Evolutionary conservation across 495 filamentous ascomycete species (phyloP).

Genomic region (Penicillium alfredii): DNA sequence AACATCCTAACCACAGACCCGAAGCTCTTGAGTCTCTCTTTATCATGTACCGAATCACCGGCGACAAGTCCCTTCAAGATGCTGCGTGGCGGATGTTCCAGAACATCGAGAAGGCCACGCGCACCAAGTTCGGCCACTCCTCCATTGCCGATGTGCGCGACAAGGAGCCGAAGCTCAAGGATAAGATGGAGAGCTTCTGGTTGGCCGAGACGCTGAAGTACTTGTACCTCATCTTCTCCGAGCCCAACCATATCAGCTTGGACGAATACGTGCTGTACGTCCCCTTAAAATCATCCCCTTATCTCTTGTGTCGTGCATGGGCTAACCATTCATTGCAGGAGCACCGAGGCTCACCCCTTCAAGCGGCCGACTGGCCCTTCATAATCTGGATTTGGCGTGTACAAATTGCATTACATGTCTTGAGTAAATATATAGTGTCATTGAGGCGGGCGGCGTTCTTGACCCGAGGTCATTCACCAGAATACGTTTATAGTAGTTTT

Average conservation of each 20-base stretch:
- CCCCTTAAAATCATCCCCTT: too few relatives aligned
- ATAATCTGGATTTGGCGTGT: neutral
- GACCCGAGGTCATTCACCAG: too few relatives aligned
- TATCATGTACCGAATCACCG: constrained; percentile 69
- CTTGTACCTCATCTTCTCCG: constrained; percentile 82
- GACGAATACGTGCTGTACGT: constrained; percentile 61
- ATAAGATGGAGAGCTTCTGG: constrained; percentile 56
- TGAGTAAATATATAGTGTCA: too few relatives aligned
- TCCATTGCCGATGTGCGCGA: constrained; percentile 53
- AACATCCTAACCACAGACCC: constrained; percentile 34
- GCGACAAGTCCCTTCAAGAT: constrained; percentile 58
- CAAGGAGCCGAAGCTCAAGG: constrained; percentile 23
- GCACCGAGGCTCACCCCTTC: constrained; percentile 75
- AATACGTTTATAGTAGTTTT: too few relatives aligned
- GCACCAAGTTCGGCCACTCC: constrained; percentile 53
- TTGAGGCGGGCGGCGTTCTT: too few relatives aligned
- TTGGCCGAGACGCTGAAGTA: constrained; percentile 86
- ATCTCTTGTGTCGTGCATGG: constrained; percentile 9
- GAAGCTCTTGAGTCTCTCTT: constrained; percentile 72
- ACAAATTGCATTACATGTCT: too few relatives aligned
- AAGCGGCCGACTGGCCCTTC: constrained; percentile 35
- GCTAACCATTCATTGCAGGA: constrained; percentile 30
- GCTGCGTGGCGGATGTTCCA: constrained; percentile 74
- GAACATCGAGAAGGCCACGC: constrained; percentile 54
- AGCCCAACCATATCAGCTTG: constrained; percentile 60